Evolutionary conservation across 2,329 filamentous ascomycete genomes (phyloP).

Genomic region (Penicillium sp.): DNA sequence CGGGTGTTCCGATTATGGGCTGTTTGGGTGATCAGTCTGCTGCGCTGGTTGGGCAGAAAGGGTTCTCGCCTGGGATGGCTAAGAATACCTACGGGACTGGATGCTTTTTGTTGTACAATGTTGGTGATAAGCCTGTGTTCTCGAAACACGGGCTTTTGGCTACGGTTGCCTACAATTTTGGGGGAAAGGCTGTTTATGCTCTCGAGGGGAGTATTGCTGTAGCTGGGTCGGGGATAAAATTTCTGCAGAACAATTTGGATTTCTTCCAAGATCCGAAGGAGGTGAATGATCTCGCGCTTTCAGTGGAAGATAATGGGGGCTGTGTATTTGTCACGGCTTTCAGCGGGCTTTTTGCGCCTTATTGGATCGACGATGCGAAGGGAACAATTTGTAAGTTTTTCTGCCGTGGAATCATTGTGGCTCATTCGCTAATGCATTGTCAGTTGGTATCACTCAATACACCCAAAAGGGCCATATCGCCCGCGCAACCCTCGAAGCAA

Average conservation of each 20-base stretch:
- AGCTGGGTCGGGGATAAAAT: slow-evolving; percentile 77
- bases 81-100: slow-evolving; percentile 93
- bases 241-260: slow-evolving; percentile 65
- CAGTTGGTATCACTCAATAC: slow-evolving; percentile 79
- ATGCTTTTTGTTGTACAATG: slow-evolving; percentile 87
- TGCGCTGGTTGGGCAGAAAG: slow-evolving; percentile 80
- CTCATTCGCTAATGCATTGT: background rate
- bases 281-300: slow-evolving; percentile 64
- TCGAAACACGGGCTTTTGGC: slow-evolving; percentile 79
- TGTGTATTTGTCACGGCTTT: slow-evolving; percentile 88
- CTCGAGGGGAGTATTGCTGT: slow-evolving; percentile 83
- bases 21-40: slow-evolving; percentile 85
- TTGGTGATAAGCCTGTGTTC: slow-evolving; percentile 80
- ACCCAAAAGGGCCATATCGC: slow-evolving; percentile 85
- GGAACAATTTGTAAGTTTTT: slow-evolving; percentile 71
- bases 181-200: slow-evolving; percentile 73
- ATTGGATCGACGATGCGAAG: slow-evolving; percentile 92
- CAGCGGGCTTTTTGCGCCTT: slow-evolving; percentile 85
- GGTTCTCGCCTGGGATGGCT: slow-evolving; percentile 76
- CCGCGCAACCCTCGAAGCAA: slow-evolving; percentile 84
- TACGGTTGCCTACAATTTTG: slow-evolving; percentile 86
- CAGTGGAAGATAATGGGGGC: slow-evolving; percentile 74
- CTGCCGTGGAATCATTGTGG: background rate
- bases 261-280: slow-evolving; percentile 63
- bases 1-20: slow-evolving; percentile 71